Evolutionary conservation across 352 stramenopile genomes (phyloP).

Genomic region (Globisporangium lucens): DNA sequence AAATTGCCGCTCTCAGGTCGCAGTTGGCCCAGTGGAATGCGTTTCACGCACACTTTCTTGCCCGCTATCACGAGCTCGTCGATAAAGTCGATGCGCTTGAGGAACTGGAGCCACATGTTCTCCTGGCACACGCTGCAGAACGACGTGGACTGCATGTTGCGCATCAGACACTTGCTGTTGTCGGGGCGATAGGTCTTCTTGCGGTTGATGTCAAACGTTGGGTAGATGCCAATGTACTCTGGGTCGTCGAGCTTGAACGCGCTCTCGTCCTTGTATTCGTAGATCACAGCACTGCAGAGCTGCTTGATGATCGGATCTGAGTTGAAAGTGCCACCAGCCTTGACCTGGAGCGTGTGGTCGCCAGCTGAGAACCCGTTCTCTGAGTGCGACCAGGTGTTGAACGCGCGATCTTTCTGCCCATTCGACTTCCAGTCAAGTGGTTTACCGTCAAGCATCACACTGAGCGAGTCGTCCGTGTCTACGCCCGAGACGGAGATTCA

Average conservation of each 20-base stretch:
- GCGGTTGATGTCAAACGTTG: slow-evolving; percentile 26
- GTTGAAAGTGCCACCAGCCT: slow-evolving; percentile 15
- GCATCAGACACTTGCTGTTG: slow-evolving; percentile 39
- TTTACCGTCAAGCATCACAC: slow-evolving; percentile 24
- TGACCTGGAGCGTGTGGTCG: too few species aligned
- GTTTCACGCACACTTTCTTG: slow-evolving; percentile 16
- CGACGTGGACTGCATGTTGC: slow-evolving; percentile 32
- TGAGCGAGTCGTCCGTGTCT: slow-evolving; percentile 27
- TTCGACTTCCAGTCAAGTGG: slow-evolving; percentile 22
- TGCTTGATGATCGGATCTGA: slow-evolving; percentile 29
- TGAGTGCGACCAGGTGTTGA: slow-evolving; percentile 25
- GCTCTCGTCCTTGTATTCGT: slow-evolving; percentile 28
- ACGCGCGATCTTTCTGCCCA: slow-evolving; percentile 25
- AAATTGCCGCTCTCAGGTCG: slow-evolving; percentile 24
- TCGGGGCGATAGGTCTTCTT: slow-evolving; percentile 31
- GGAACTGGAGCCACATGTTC: slow-evolving; percentile 37
- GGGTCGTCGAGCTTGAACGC: slow-evolving; percentile 23
- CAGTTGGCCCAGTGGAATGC: slow-evolving; percentile 31
- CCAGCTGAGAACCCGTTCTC: slow-evolving; percentile 20
- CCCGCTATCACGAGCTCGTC: slow-evolving; percentile 19
- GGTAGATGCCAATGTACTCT: slow-evolving; percentile 29
- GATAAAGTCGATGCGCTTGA: slow-evolving; percentile 31
- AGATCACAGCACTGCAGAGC: slow-evolving; percentile 31
- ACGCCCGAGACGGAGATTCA: slow-evolving; percentile 25
- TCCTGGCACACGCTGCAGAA: slow-evolving; percentile 40